Evolutionary conservation across 2,329 filamentous ascomycete genomes (phyloP).

Genomic region (Xylariaceae sp.): DNA sequence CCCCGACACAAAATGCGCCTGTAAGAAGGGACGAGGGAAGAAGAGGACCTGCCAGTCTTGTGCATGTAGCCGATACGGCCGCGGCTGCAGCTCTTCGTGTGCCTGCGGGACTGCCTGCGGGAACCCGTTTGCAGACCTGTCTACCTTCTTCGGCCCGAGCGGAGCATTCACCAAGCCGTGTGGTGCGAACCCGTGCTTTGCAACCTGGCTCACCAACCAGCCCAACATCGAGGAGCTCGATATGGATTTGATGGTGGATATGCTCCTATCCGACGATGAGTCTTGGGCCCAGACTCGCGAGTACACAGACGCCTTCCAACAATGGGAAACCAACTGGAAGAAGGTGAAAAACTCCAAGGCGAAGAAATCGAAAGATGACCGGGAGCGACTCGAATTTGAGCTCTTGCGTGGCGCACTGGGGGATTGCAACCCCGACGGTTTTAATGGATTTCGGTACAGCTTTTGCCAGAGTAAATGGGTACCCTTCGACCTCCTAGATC

Average conservation of each 20-base stretch:
- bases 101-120: conserved; percentile 30
- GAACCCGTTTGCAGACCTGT: conserved; percentile 32
- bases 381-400: conserved; percentile 32
- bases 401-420: conserved; percentile 31
- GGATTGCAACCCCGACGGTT: conserved; percentile 28
- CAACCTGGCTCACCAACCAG: conserved; percentile 33
- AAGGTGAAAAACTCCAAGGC: conserved; percentile 26
- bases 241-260: conserved; percentile 33
- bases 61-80: conserved; percentile 31
- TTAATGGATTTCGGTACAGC: conserved; percentile 32
- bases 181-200: conserved; percentile 31
- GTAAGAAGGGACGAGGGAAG: conserved; percentile 33
- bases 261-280: conserved; percentile 31
- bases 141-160: conserved; percentile 30
- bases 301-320: conserved; percentile 26
- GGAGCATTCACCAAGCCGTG: conserved; percentile 29
- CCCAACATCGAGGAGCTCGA: conserved; percentile 33
- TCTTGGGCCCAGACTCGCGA: conserved; percentile 30
- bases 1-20: conserved; percentile 29
- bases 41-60: conserved; percentile 33
- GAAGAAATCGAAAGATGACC: conserved; percentile 30
- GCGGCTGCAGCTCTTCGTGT: conserved; percentile 27
- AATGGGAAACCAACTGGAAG: conserved; percentile 32
- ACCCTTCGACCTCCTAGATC: conserved; percentile 25
- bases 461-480: conserved; percentile 33